phyloP scores from a whole-genome alignment of 345 rosid species.

The Populus euphratica region DNA sequence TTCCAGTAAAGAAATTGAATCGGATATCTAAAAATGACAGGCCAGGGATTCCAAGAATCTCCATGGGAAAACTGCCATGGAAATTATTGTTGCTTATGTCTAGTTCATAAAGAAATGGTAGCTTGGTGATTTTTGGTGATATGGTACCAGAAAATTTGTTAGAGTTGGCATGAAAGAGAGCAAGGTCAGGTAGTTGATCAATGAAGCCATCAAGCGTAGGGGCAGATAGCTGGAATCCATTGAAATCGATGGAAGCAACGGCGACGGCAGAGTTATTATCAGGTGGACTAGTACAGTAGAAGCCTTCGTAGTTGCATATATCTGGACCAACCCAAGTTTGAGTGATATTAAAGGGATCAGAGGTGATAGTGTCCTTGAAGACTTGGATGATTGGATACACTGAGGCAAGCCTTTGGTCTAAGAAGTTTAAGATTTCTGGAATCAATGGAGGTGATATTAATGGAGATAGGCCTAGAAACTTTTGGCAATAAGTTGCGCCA shows the following conservation, averaged over 20 bases:
- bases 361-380: conserved; percentile 34
- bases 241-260: conserved; percentile 41
- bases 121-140: conserved; percentile 20
- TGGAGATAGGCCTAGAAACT: neutral
- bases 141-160: conserved; percentile 42
- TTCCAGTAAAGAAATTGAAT: conserved; percentile 39
- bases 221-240: conserved; percentile 31
- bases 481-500: neutral
- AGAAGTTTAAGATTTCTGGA: conserved; percentile 12
- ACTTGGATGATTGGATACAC: conserved; percentile 29
- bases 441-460: neutral
- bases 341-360: conserved; percentile 33
- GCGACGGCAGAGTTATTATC: conserved; percentile 36
- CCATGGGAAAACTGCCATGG: conserved; percentile 27
- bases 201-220: conserved; percentile 39
- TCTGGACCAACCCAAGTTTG: conserved; percentile 37
- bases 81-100: conserved; percentile 44
- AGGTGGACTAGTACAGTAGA: conserved; percentile 38
- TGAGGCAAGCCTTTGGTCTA: conserved; percentile 23
- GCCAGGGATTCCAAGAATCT: conserved; percentile 20
- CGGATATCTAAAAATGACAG: conserved; percentile 41
- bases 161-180: conserved; percentile 52
- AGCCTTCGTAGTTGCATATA: conserved; percentile 41
- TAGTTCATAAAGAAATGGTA: conserved; percentile 34
- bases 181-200: conserved; percentile 45